These are phyloP conservation scores for Chaetomiaceae sp. DNA, from an alignment of 2,329 filamentous ascomycete species.

Conservation along the genomic window DNA sequence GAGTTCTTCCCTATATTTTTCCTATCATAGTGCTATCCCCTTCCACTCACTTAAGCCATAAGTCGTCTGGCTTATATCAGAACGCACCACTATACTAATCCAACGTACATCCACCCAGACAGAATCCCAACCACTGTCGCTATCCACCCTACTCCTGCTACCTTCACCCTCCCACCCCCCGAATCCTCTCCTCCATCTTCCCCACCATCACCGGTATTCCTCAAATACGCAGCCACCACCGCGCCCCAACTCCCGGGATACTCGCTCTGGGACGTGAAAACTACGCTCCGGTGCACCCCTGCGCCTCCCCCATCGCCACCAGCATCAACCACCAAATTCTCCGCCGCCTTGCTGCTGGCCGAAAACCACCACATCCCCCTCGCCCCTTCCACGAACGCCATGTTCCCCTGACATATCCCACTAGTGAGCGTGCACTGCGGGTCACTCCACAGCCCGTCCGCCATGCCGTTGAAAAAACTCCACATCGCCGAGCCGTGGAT, in stretches of 20 bases:
- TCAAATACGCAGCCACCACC: constrained; percentile 31
- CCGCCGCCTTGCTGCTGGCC: constrained; percentile 29
- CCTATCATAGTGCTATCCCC: no score
- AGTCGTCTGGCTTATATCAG: not conserved
- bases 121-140: not conserved
- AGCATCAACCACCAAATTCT: constrained; percentile 30
- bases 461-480: constrained; percentile 36
- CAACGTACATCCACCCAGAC: not conserved
- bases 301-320: constrained; percentile 15
- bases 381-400: constrained; percentile 28
- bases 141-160: not conserved
- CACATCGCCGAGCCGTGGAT: constrained; percentile 34
- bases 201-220: constrained; percentile 7
- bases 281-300: constrained; percentile 12
- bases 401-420: constrained; percentile 29
- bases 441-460: constrained; percentile 24
- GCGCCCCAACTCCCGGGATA: constrained; percentile 30
- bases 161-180: not conserved
- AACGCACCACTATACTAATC: not conserved
- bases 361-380: constrained; percentile 30
- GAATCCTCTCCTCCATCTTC: not conserved
- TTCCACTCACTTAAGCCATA: not conserved
- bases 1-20: no score
- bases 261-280: constrained; percentile 18
- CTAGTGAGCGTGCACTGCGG: constrained; percentile 24